Evolutionary conservation across 352 stramenopile genomes (phyloP).

Genomic region (Globisporangium splendens): DNA sequence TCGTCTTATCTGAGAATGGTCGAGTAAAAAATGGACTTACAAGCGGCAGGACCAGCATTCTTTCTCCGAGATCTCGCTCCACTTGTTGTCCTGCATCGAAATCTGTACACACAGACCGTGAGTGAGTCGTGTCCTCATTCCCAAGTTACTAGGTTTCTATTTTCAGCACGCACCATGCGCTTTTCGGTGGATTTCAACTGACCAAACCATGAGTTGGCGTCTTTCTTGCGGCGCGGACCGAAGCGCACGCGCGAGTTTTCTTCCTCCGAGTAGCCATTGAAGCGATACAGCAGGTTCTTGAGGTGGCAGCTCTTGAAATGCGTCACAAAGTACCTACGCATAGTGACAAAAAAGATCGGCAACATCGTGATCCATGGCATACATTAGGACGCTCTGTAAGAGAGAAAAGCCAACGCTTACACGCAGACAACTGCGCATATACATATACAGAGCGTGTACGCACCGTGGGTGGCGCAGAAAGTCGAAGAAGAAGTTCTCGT

Average conservation of each 20-base stretch:
- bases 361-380: no score
- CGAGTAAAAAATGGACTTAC: conserved; percentile 17
- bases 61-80: conserved; percentile 71
- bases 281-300: conserved; percentile 74
- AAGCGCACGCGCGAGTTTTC: conserved; percentile 75
- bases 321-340: conserved; percentile 69
- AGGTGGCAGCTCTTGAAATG: conserved; percentile 81
- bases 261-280: conserved; percentile 71
- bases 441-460: neutral
- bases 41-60: conserved; percentile 73
- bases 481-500: conserved; percentile 82
- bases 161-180: conserved; percentile 42
- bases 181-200: conserved; percentile 86
- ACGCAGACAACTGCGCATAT: no score
- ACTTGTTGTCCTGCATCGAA: conserved; percentile 85
- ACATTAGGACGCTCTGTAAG: neutral
- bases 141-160: no score
- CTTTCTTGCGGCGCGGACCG: conserved; percentile 61
- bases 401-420: neutral
- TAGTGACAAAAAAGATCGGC: neutral
- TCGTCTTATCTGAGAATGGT: neutral
- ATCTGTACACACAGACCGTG: conserved; percentile 46
- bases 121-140: no score
- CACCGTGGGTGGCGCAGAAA: conserved; percentile 69
- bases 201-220: conserved; percentile 65